phyloP scores from a whole-genome alignment of 192 early-diverging fungal species.

The Coemansia sp. region DNA sequence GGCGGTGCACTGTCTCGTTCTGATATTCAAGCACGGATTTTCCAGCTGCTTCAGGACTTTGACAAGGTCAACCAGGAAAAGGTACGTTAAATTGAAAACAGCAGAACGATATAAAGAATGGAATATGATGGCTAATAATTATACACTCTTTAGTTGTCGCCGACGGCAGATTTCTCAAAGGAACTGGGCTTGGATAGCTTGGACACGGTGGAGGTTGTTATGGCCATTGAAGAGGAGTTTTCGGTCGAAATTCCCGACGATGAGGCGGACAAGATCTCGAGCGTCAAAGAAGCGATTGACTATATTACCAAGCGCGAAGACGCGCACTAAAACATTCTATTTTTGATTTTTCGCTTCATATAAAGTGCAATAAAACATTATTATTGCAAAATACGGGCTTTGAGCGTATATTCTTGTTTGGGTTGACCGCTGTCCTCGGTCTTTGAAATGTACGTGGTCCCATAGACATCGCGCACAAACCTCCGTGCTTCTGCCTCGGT shows the following conservation, averaged over 20 bases:
- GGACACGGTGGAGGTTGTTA: slow-evolving; percentile 97
- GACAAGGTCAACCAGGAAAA: slow-evolving; percentile 92
- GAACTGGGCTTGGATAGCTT: slow-evolving; percentile 96
- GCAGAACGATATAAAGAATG: too few species aligned
- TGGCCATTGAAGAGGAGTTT: slow-evolving; percentile 99
- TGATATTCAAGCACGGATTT: slow-evolving; percentile 81
- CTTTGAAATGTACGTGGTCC: slow-evolving; percentile 14
- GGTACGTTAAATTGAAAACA: slow-evolving; percentile 57
- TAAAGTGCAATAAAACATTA: neutral
- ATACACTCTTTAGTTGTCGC: slow-evolving; percentile 63
- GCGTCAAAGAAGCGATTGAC: slow-evolving; percentile 83
- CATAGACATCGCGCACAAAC: slow-evolving; percentile 41
- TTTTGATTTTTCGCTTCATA: neutral
- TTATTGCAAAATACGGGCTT: slow-evolving; percentile 29
- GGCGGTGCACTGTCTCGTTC: slow-evolving; percentile 64
- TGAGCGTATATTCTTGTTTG: slow-evolving; percentile 5
- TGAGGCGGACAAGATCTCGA: slow-evolving; percentile 94
- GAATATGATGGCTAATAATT: too few species aligned
- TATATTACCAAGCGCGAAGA: slow-evolving; percentile 71
- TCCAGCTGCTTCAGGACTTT: slow-evolving; percentile 89
- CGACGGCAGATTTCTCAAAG: slow-evolving; percentile 82
- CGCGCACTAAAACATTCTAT: slow-evolving; percentile 59
- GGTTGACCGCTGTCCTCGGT: slow-evolving; percentile 1
- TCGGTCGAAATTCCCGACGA: slow-evolving; percentile 96
- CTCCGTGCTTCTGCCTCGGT: slow-evolving; percentile 34